Conservation (phyloP, 352 stramenopile species). For the Phytophthora tentaculata region DNA sequence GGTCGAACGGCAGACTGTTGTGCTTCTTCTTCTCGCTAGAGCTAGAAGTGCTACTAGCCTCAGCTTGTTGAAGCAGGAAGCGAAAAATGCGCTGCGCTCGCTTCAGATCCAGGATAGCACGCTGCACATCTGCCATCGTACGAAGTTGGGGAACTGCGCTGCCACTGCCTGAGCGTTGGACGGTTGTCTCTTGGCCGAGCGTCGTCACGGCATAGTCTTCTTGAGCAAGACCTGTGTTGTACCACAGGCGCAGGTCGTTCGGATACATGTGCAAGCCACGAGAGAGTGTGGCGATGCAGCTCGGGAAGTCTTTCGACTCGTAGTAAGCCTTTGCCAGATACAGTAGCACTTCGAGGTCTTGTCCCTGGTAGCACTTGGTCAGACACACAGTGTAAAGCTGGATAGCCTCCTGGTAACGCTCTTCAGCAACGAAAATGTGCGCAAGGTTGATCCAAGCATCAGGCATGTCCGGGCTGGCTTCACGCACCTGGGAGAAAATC, state of each 20-base stretch:
- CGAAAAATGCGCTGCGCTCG: constrained; percentile 85
- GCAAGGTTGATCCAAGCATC: constrained; percentile 97
- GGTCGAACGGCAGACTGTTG: constrained; percentile 74
- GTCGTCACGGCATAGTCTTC: constrained; percentile 90
- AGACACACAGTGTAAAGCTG: constrained; percentile 95
- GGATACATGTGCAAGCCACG: constrained; percentile 81
- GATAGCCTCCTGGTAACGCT: constrained; percentile 95
- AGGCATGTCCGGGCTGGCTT: constrained; percentile 95
- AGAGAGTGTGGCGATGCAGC: constrained; percentile 86
- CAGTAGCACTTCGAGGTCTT: constrained; percentile 81
- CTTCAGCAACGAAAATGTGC: constrained; percentile 97
- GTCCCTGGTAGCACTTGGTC: constrained; percentile 90
- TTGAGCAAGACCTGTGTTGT: constrained; percentile 86
- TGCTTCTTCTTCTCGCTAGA: constrained; percentile 66
- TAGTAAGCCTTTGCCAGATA: constrained; percentile 92
- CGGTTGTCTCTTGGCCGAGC: constrained; percentile 72
- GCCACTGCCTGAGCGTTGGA: constrained; percentile 41
- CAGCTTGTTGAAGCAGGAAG: constrained; percentile 77
- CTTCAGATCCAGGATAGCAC: constrained; percentile 87
- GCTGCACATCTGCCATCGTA: constrained; percentile 89
- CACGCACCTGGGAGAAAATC: constrained; percentile 96
- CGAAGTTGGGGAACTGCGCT: constrained; percentile 56
- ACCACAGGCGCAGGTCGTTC: constrained; percentile 83
- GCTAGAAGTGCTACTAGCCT: constrained; percentile 34
- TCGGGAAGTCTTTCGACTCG: constrained; percentile 89